These are phyloP conservation scores for Parachlorella kessleri DNA, from an alignment of 139 green algal genomes.

Conservation along the genomic window DNA sequence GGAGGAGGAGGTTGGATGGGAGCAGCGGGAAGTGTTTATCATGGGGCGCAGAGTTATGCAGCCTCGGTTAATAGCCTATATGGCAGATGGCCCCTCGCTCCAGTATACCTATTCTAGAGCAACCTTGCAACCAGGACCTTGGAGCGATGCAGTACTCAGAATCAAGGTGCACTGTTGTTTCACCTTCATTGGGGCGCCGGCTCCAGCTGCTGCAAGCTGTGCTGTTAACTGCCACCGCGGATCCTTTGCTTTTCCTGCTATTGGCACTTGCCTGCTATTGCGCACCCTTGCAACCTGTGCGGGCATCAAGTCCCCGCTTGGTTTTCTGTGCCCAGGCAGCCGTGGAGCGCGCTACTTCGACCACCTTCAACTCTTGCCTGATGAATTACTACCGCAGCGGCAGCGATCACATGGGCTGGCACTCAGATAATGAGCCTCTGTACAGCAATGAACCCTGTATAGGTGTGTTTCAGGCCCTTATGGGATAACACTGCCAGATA, in stretches of 20 bases:
- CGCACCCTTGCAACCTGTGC: background rate
- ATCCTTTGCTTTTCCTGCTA: background rate
- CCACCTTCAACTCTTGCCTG: constrained; percentile 60
- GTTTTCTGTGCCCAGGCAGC: constrained; percentile 27
- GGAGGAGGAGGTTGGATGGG: constrained; percentile 39
- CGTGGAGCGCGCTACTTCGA: constrained; percentile 29
- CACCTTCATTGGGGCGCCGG: background rate
- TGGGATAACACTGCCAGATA: background rate
- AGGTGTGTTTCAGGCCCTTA: constrained; percentile 7
- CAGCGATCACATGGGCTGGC: constrained; percentile 55
- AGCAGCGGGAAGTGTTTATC: constrained; percentile 44
- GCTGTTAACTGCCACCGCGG: background rate
- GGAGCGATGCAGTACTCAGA: constrained; percentile 5
- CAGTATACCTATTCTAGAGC: constrained; percentile 63
- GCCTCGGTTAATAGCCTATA: constrained; percentile 64
- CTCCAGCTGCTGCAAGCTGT: background rate
- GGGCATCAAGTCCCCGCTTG: background rate
- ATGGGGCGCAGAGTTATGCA: constrained; percentile 52
- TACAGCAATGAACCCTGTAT: constrained; percentile 41
- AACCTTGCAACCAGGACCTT: constrained; percentile 35
- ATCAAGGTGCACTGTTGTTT: constrained; percentile 38
- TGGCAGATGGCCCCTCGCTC: constrained; percentile 42
- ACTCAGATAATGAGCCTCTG: constrained; percentile 65
- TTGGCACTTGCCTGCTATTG: background rate
- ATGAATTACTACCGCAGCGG: constrained; percentile 65